Conservation (phyloP, 208 protist genomes). For the Leishmania mexicana region DNA sequence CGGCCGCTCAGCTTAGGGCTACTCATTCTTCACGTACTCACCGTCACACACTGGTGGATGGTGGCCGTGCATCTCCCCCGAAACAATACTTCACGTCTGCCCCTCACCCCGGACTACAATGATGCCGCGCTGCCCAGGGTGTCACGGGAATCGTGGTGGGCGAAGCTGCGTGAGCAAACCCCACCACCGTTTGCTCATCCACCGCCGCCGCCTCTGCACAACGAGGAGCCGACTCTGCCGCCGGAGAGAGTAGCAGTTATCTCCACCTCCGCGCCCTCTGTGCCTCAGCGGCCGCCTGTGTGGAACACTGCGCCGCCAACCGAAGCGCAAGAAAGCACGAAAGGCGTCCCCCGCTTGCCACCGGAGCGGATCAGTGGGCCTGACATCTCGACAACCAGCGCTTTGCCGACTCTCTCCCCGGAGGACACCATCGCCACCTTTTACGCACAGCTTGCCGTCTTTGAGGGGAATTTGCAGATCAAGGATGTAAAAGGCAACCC, state of each 20-base stretch:
- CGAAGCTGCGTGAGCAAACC: not conserved
- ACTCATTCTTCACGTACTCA: slow-evolving; percentile 12
- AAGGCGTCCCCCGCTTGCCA: not conserved
- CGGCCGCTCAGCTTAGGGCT: not conserved
- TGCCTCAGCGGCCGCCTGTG: not conserved
- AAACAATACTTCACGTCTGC: not conserved
- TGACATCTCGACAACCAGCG: not conserved
- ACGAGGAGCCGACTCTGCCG: slow-evolving; percentile 30
- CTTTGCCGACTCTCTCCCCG: slow-evolving; percentile 2
- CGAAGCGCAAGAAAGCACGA: not conserved
- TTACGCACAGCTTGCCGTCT: slow-evolving; percentile 20
- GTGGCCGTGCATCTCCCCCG: slow-evolving; percentile 5
- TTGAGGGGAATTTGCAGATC: slow-evolving; percentile 43
- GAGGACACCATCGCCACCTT: slow-evolving; percentile 25
- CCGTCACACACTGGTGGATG: slow-evolving; percentile 14
- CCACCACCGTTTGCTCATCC: not conserved
- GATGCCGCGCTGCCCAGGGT: not conserved
- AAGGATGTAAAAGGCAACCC: slow-evolving; percentile 51
- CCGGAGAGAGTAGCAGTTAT: slow-evolving; percentile 14
- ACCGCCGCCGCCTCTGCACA: slow-evolving; percentile 34
- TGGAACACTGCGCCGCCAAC: not conserved
- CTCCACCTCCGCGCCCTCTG: slow-evolving; percentile 21
- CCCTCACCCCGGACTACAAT: not conserved
- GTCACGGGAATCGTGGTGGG: slow-evolving; percentile 2
- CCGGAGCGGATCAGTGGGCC: not conserved